These are phyloP conservation scores for Metschnikowia baotianmanensis DNA, from an alignment of 805 yeast species.

Conservation along the genomic window DNA sequence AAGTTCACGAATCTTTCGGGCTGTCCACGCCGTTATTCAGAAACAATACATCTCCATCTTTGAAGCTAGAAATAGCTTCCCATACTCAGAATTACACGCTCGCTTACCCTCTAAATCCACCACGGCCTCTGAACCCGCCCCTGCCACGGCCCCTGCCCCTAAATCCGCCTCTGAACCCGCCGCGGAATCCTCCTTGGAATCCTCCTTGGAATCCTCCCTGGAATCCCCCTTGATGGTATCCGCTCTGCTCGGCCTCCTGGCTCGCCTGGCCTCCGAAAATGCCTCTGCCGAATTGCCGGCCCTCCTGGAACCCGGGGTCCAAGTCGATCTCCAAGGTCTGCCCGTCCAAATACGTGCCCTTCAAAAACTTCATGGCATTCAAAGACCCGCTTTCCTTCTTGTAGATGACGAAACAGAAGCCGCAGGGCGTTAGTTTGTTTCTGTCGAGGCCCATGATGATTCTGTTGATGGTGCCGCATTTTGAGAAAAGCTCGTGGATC, in stretches of 20 bases:
- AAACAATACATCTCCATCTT: background rate
- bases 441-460: conserved; percentile 95
- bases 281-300: conserved; percentile 95
- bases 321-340: conserved; percentile 79
- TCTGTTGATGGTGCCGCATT: conserved; percentile 73
- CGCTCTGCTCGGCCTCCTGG: conserved; percentile 49
- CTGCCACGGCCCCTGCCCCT: conserved; percentile 31
- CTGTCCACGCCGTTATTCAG: no score
- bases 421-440: conserved; percentile 89
- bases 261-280: conserved; percentile 87
- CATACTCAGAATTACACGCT: background rate
- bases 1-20: no score
- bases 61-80: background rate
- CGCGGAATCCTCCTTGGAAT: conserved; percentile 46
- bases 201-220: conserved; percentile 42
- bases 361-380: conserved; percentile 77
- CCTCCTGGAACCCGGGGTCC: conserved; percentile 95
- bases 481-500: conserved; percentile 79
- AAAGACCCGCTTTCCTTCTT: conserved; percentile 66
- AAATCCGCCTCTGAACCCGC: conserved; percentile 31
- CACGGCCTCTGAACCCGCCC: conserved; percentile 30
- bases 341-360: conserved; percentile 82
- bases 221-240: conserved; percentile 17
- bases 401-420: conserved; percentile 90
- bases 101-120: conserved; percentile 18